These are phyloP conservation scores for Tephrocybe rancida DNA, from an alignment of 768 basidiomycete species.

Conservation along the genomic window DNA sequence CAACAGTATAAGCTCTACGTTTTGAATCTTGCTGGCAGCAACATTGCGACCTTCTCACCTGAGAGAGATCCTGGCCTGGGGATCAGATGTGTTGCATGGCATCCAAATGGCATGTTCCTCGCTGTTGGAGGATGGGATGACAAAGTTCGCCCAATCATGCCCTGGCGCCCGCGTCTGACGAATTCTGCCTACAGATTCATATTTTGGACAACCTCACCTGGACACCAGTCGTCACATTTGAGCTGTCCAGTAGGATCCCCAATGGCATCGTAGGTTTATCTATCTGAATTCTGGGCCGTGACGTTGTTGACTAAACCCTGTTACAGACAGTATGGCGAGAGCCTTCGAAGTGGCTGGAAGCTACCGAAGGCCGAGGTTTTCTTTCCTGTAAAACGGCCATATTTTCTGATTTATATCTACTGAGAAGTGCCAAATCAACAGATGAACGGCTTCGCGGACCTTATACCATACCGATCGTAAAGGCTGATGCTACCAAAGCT, in stretches of 20 bases:
- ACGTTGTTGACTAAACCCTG: neutral
- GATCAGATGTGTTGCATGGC: slow-evolving; percentile 79
- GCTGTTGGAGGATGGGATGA: slow-evolving; percentile 90
- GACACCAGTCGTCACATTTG: slow-evolving; percentile 66
- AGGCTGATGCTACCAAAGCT: slow-evolving; percentile 61
- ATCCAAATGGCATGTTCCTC: slow-evolving; percentile 82
- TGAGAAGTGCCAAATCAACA: slow-evolving; percentile 26
- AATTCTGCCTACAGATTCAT: slow-evolving; percentile 53
- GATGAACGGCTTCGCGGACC: slow-evolving; percentile 68
- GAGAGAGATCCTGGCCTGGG: slow-evolving; percentile 83
- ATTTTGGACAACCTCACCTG: slow-evolving; percentile 78
- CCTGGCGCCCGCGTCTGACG: slow-evolving; percentile 1
- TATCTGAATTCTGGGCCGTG: neutral
- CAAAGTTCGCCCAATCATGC: slow-evolving; percentile 49
- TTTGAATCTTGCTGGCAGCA: slow-evolving; percentile 64
- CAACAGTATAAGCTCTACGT: slow-evolving; percentile 76
- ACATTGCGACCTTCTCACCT: slow-evolving; percentile 69
- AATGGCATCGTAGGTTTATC: slow-evolving; percentile 50
- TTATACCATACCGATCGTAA: slow-evolving; percentile 49
- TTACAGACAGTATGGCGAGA: slow-evolving; percentile 82
- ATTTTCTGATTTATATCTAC: neutral
- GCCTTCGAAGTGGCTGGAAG: slow-evolving; percentile 81
- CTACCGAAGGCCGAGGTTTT: slow-evolving; percentile 84
- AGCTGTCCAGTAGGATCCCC: slow-evolving; percentile 60
- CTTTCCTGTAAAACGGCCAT: slow-evolving; percentile 65